Percentiles rank a stretch among this genome's conserved stretches.
Evolutionary conservation across 306 rosid genomes (phyloP).

Genomic region (Cicer judaicum): DNA sequence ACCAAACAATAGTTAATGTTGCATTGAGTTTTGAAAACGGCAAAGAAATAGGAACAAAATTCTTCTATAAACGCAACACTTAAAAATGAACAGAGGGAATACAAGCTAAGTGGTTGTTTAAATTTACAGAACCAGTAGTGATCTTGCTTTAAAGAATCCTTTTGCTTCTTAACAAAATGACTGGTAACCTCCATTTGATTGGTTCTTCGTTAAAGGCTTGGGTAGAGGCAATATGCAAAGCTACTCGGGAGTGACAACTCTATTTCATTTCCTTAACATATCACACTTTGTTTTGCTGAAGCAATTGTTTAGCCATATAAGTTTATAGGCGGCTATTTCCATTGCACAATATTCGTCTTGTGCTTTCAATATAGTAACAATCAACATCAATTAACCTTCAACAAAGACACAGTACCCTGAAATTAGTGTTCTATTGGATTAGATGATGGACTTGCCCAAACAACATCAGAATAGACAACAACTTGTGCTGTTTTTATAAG

Average conservation of each 20-base stretch:
- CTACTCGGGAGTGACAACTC: too few species aligned
- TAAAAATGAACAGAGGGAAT: too few species aligned
- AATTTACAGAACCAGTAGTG: background rate
- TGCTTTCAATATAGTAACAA: background rate
- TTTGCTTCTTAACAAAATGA: background rate
- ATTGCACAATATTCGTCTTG: background rate
- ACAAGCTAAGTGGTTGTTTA: conserved; percentile 7
- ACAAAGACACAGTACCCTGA: background rate
- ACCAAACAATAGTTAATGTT: too few species aligned
- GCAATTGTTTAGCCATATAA: background rate
- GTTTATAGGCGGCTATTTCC: background rate
- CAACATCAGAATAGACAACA: background rate
- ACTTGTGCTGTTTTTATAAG: conserved; percentile 10
- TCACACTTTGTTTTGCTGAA: too few species aligned
- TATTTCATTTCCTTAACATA: too few species aligned
- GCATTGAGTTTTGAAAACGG: too few species aligned
- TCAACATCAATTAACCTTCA: background rate
- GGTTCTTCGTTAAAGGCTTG: conserved; percentile 5
- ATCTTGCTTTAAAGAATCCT: background rate
- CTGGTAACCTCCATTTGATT: background rate
- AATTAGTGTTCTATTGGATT: conserved; percentile 8
- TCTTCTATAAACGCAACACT: too few species aligned
- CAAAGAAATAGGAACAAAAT: too few species aligned
- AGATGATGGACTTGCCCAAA: conserved; percentile 4
- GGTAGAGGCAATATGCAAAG: background rate